Evolutionary conservation across 148 eudicot genomes (phyloP), one percentile per base, ranked within the genome.

Genomic region (Gaultheria prostrata): DNA sequence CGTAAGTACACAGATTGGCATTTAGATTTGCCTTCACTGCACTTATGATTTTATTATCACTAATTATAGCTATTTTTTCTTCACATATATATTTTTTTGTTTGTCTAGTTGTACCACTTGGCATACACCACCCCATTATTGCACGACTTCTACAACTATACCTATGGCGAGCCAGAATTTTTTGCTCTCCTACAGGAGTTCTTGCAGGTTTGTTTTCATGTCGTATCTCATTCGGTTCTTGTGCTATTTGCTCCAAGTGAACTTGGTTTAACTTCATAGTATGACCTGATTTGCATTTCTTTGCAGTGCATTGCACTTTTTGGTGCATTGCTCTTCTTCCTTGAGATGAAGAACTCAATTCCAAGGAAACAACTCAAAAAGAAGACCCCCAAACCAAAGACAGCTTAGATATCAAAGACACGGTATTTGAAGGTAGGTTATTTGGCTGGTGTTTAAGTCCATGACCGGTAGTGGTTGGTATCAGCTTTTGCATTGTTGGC

Each of bases 251-350:
- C 15, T 54, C 30, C 30, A 10, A 30, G 80, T 63, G 50, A 75
- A 50, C 45, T 56, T 32, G 51, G 71, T 45, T 43, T 80, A 73
- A 73, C 61, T 18, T 56, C 8, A 56, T 56, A 5, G 18, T 56
- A 0, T 56, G 18, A 54, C 61, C 33, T 21, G 57, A 24, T 43
- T 39, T 80, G 21, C 70, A 69, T 85, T 84, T 86, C 26, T 83
- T 80, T 65, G 86, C 91, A 94, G 95, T 84, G 83, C 74, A 48
- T 88, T 33, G 93, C 94, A 30, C 87, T 91, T 20, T 84, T 90
- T 70, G 98, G 98, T 53, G 98, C 93, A 8, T 77, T 94, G 87
- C 82, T 94, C 14, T 93, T 87, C 83, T 92, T 91, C 87, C 57
- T 94, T 13, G 95, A 91, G 56, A 90, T 94, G 94, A 94, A 93